Conservation (phyloP, 768 basidiomycete genomes). For the Phylloporus sp. region DNA sequence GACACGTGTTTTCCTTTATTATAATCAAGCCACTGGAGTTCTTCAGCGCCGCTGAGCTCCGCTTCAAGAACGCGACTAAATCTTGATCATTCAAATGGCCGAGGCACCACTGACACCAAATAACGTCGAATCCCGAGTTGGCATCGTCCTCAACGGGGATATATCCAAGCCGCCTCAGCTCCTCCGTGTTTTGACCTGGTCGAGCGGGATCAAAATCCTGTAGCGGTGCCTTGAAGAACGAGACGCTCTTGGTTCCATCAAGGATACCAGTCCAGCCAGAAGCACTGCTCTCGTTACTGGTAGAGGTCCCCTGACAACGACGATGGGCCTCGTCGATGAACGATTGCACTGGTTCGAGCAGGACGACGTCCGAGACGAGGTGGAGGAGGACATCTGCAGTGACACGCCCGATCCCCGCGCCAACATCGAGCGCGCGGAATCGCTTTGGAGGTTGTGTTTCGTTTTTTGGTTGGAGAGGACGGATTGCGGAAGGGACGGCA, state of each 20-base stretch:
- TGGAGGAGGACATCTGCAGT: conserved; percentile 86
- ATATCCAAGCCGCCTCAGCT: conserved; percentile 68
- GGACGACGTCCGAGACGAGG: conserved; percentile 80
- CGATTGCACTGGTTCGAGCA: conserved; percentile 81
- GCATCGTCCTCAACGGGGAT: conserved; percentile 51
- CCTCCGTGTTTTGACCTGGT: conserved; percentile 34
- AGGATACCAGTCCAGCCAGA: conserved; percentile 65
- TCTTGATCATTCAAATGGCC: conserved; percentile 79
- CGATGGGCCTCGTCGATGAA: conserved; percentile 73
- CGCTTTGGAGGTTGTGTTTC: conserved; percentile 32
- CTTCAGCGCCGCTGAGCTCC: conserved; percentile 60
- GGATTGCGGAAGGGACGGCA: conserved; percentile 69
- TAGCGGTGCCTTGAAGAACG: conserved; percentile 74
- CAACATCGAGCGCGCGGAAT: conserved; percentile 84
- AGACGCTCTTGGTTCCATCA: conserved; percentile 63
- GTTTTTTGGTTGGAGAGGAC: conserved; percentile 37
- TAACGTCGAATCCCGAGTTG: conserved; percentile 74
- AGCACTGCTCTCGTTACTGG: conserved; percentile 29
- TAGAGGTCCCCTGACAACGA: conserved; percentile 34
- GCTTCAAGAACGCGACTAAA: conserved; percentile 70
- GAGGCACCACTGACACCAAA: conserved; percentile 98
- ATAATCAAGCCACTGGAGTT: conserved; percentile 58
- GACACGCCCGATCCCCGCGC: conserved; percentile 91
- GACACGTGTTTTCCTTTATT: conserved; percentile 89
- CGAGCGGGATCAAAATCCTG: conserved; percentile 75